Percentiles rank a stretch among this genome's conserved stretches.
Evolutionary conservation across 352 stramenopile species (phyloP).

Genomic region (Globisporangium paroecandrum): DNA sequence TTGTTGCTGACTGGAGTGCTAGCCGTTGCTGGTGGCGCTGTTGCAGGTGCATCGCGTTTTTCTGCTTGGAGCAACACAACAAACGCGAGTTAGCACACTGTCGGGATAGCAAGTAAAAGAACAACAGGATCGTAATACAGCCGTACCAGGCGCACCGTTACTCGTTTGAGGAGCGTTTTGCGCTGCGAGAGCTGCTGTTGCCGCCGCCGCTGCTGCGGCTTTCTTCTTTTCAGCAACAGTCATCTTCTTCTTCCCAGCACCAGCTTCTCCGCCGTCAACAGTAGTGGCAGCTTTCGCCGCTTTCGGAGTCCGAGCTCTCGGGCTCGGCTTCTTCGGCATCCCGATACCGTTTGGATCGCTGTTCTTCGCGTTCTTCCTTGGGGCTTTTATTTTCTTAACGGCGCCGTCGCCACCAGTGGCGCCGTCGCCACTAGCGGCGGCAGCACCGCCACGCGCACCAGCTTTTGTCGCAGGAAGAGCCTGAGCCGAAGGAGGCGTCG

Average conservation of each 20-base stretch:
- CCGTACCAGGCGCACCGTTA: neutral
- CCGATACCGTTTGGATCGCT: conserved; percentile 4
- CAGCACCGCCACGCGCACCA: neutral
- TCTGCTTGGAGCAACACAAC: neutral
- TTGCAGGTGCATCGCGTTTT: neutral
- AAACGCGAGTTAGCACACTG: neutral
- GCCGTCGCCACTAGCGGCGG: neutral
- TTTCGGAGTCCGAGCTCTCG: conserved; percentile 25
- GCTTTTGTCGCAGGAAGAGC: neutral
- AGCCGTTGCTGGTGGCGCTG: neutral
- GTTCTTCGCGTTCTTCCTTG: conserved; percentile 27
- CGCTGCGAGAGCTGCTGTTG: neutral
- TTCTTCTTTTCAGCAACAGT: conserved; percentile 20
- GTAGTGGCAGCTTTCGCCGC: conserved; percentile 16
- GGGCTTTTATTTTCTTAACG: conserved; percentile 1
- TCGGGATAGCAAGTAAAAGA: neutral
- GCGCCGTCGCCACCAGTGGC: neutral
- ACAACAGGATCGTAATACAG: neutral
- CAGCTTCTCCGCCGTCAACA: conserved; percentile 23
- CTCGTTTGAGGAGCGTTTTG: neutral
- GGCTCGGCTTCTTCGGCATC: conserved; percentile 30
- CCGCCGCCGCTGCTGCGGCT: neutral
- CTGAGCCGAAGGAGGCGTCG: neutral
- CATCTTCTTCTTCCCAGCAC: conserved; percentile 17
- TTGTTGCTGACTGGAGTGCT: neutral